Evolutionary conservation across 2,329 filamentous ascomycete genomes (phyloP), one percentile per base, ranked within the genome.

Genomic region (Fusarium sacchari): DNA sequence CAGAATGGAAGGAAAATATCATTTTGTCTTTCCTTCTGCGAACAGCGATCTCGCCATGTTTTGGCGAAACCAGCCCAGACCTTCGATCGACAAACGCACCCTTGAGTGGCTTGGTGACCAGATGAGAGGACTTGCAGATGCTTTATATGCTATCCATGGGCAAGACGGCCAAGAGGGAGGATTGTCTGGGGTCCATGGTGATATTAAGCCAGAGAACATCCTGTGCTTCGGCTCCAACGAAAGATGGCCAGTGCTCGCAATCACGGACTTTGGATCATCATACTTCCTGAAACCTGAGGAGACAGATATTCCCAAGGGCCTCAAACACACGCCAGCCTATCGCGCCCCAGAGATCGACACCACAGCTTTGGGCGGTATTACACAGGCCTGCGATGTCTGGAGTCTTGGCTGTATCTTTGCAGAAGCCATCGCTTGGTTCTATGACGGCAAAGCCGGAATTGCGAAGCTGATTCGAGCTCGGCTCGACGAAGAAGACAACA

Each of bases 391-490:
- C 2, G 60, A 63, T 7, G 5, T 63, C 17, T 63, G 60, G 60
- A 47, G 52, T 17, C n/a, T 63, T 5, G 52, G 52, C 0, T 59
- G 52, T 24, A n/a, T 63, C 1, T 12, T 59, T 14, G 6, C 18
- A 0, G 42, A 63, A 10, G n/a, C 30, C 8, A 6, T 59, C 1
- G 4, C 9, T 1, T 64, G 43, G 55, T 7, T 49, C 1, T 6
- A 6, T 0, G 3, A 34, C 0, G 53, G 60, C 3, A 24, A 30
- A 6, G 1, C 5, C 1, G 43, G 60, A 0, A 14, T 50, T 0
- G 6, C 22, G 1, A 24, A 36, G 1, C 12, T 59, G 2, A 20
- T 17, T 1, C 0, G 6, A 1, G 20, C n/a, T 24, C 53, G 43
- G 2, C 9, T 20, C 7, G 60, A 64, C 3, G 3, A 14, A 1